Conservation (phyloP, 805 yeast species). For the Ogataea methanolica region DNA sequence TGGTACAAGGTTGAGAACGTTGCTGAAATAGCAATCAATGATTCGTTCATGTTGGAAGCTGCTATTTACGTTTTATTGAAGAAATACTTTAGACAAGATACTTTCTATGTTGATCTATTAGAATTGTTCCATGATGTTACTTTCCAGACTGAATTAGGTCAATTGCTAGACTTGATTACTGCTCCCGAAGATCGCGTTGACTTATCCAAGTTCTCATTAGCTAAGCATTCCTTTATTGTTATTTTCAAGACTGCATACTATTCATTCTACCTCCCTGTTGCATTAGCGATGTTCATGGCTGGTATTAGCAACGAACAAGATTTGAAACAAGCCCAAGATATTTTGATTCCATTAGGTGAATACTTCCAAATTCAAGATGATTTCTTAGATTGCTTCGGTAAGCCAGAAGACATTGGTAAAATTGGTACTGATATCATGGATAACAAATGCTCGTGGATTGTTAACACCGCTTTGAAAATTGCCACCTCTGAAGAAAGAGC, state of each 20-base stretch:
- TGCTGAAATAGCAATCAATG: slow-evolving; percentile 93
- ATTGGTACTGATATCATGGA: slow-evolving; percentile 98
- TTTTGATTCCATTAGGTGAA: slow-evolving; percentile 92
- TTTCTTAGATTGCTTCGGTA: slow-evolving; percentile 93
- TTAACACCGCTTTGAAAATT: slow-evolving; percentile 83
- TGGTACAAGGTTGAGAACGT: slow-evolving; percentile 85
- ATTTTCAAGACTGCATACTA: slow-evolving; percentile 96
- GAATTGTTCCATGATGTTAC: slow-evolving; percentile 97
- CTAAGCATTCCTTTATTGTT: slow-evolving; percentile 92
- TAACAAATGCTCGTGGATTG: slow-evolving; percentile 97
- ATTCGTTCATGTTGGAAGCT: slow-evolving; percentile 94
- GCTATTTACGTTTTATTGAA: slow-evolving; percentile 86
- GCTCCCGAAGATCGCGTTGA: slow-evolving; percentile 97
- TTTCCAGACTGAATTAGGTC: slow-evolving; percentile 97
- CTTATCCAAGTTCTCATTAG: slow-evolving; percentile 76
- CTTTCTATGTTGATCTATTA: slow-evolving; percentile 81
- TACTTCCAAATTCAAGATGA: slow-evolving; percentile 99
- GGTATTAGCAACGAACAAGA: slow-evolving; percentile 70
- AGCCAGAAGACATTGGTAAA: slow-evolving; percentile 96
- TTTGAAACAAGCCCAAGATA: slow-evolving; percentile 80
- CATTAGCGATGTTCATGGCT: slow-evolving; percentile 90
- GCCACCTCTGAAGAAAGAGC: slow-evolving; percentile 78
- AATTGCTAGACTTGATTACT: slow-evolving; percentile 88
- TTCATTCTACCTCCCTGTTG: slow-evolving; percentile 96
- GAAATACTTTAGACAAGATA: slow-evolving; percentile 77